A percentile compares a stretch with the other conserved stretches of the same genome.
Evolutionary conservation across 306 rosid species (phyloP).

Genomic region (Hippophae gyantsensis): DNA sequence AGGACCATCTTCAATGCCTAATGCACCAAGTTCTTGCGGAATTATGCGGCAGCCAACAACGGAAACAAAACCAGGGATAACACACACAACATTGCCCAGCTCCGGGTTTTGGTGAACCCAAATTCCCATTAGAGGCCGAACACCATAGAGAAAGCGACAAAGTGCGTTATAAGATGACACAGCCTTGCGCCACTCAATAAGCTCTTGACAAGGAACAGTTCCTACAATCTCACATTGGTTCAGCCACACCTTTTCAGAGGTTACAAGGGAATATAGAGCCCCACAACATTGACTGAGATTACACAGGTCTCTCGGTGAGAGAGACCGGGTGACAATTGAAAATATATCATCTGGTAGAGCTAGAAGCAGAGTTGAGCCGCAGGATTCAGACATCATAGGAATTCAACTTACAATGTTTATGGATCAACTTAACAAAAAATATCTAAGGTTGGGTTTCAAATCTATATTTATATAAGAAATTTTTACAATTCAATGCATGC

Average conservation of each 20-base stretch:
- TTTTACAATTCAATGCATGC: slow-evolving; percentile 2
- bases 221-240: slow-evolving; percentile 57
- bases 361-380: slow-evolving; percentile 48
- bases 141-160: slow-evolving; percentile 54
- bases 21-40: slow-evolving; percentile 92
- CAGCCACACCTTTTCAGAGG: slow-evolving; percentile 77
- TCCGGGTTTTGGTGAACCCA: slow-evolving; percentile 99
- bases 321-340: slow-evolving; percentile 42
- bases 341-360: slow-evolving; percentile 69
- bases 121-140: slow-evolving; percentile 68
- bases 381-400: slow-evolving; percentile 33
- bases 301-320: slow-evolving; percentile 62
- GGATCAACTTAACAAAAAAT: not conserved
- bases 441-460: slow-evolving; percentile 1
- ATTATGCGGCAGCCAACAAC: slow-evolving; percentile 85
- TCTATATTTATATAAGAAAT: slow-evolving; percentile 6
- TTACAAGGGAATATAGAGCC: slow-evolving; percentile 40
- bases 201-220: slow-evolving; percentile 42
- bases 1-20: slow-evolving; percentile 88
- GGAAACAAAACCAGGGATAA: slow-evolving; percentile 87
- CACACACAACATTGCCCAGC: slow-evolving; percentile 91
- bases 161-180: slow-evolving; percentile 70
- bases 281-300: slow-evolving; percentile 56
- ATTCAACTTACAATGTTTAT: slow-evolving; percentile 8
- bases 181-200: slow-evolving; percentile 65